A percentile compares a stretch with the other conserved stretches of the same genome.
These are phyloP conservation scores for Epichloe uncinata DNA, from an alignment of 2,329 filamentous ascomycete genomes.

Conservation along the genomic window DNA sequence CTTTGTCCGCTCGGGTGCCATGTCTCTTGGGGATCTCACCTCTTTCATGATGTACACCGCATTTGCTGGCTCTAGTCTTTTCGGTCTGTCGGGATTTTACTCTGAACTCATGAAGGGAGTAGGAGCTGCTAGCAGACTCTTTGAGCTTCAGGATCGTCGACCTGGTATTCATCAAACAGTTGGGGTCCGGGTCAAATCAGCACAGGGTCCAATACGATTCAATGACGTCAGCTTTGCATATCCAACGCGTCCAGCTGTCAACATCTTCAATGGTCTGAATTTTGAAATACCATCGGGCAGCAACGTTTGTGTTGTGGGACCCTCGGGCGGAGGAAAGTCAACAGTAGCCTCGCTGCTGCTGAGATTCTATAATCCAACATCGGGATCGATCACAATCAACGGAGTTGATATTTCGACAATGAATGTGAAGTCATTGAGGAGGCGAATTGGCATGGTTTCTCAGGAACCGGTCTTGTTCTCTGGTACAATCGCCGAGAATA, in stretches of 20 bases:
- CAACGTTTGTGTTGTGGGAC: conserved; percentile 93
- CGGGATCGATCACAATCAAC: conserved; percentile 68
- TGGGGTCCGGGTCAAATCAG: conserved; percentile 65
- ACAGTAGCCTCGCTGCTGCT: conserved; percentile 87
- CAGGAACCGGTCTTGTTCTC: conserved; percentile 93
- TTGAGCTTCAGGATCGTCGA: conserved; percentile 85
- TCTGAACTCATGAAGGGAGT: conserved; percentile 99
- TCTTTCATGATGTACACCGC: conserved; percentile 98
- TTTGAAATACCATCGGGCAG: conserved; percentile 89
- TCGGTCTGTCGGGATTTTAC: conserved; percentile 91
- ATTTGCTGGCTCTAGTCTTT: conserved; percentile 72
- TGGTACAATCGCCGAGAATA: conserved; percentile 75
- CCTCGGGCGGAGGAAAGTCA: conserved; percentile 90
- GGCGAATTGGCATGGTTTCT: conserved; percentile 87
- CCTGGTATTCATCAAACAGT: conserved; percentile 80
- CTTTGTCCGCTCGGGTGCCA: conserved; percentile 74
- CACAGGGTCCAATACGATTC: conserved; percentile 81
- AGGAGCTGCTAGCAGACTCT: conserved; percentile 87
- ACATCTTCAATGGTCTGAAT: conserved; percentile 76
- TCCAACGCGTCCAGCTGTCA: conserved; percentile 81
- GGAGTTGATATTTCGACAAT: conserved; percentile 70
- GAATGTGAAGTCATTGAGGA: conserved; percentile 85
- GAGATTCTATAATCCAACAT: conserved; percentile 76
- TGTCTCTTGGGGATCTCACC: conserved; percentile 83
- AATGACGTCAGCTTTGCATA: conserved; percentile 79